Base-by-base conservation (phyloP, 2,329 filamentous ascomycete species). In the Pseudogymnoascus sp. region DNA sequence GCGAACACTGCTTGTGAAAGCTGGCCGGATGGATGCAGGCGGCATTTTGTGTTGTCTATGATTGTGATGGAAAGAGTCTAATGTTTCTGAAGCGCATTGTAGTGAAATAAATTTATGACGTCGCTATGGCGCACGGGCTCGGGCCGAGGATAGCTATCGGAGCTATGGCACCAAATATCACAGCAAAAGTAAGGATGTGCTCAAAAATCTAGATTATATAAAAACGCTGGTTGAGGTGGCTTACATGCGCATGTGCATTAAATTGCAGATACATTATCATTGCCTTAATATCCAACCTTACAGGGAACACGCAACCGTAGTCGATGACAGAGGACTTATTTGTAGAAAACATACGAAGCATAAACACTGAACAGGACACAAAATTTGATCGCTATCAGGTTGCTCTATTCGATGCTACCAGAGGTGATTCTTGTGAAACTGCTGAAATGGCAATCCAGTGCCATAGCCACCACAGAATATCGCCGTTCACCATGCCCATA, bases 51-150 rank as follows among this genome's bases (percentile, higher is more conserved):
- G 47, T 19, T 33, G 44, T 26, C 4, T 31, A n/a, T 57, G 47
- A 57, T 57, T 57, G 47, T 57, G 10, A 31, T 57, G 47, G 47
- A 57, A 17, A 33, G 47, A 31, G 26, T 10, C 26, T 26, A 57
- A 57, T 33, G 47, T 31, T 57, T 19, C 26, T 31, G 26, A 9
- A 19, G 47, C 9, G 17, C 26, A 31, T 33, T 26, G 3, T 33
- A 9, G 47, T 53, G 26, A 15, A 57, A 57, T 31, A 57, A 53
- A 57, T 57, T 57, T 33, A 57, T 57, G 47, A 57, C 47, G 47
- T 57, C 47, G 47, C 9, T 31, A 57, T 53, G 26, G 47, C 10
- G 26, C 47, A 19, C n/a, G 47, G 47, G 47, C 26, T 57, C 47
- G 47, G 47, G n/a, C 47, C 47, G 47, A 57, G 47, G 47, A n/a